Conservation (phyloP, 148 eudicot genomes). For the Silene uniflora region DNA sequence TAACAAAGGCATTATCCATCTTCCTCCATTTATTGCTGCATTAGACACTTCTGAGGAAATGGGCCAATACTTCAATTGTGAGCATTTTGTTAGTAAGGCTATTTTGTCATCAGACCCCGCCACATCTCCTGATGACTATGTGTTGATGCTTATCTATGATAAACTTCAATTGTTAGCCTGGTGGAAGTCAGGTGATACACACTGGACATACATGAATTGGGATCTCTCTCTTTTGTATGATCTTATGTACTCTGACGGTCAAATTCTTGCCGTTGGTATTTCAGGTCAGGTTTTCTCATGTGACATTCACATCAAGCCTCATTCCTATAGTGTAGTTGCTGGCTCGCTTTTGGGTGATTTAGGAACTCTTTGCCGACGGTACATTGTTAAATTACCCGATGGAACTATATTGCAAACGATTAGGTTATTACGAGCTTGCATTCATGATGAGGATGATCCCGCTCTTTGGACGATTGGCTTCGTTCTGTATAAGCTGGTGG, state of each 20-base stretch:
- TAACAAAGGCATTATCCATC: slow-evolving; percentile 12
- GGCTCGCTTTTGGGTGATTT: neutral
- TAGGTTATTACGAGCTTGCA: neutral
- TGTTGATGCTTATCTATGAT: slow-evolving; percentile 20
- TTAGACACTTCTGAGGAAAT: slow-evolving; percentile 1
- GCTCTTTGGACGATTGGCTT: neutral
- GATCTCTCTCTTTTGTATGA: neutral
- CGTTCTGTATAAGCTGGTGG: neutral
- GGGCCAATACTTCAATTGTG: neutral
- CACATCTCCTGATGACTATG: slow-evolving; percentile 9
- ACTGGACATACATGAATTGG: slow-evolving; percentile 13
- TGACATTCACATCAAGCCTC: slow-evolving; percentile 4
- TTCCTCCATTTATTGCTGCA: slow-evolving; percentile 21
- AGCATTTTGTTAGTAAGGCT: slow-evolving; percentile 19
- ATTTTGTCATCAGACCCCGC: slow-evolving; percentile 15
- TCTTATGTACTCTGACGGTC: slow-evolving; percentile 5
- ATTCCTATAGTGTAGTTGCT: neutral
- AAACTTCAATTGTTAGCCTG: slow-evolving; percentile 3
- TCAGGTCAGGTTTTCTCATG: slow-evolving; percentile 14
- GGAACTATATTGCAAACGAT: slow-evolving; percentile 14
- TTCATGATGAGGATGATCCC: neutral
- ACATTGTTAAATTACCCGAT: slow-evolving; percentile 21
- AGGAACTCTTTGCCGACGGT: slow-evolving; percentile 2
- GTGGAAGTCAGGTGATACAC: slow-evolving; percentile 22
- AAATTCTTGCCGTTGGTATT: slow-evolving; percentile 11